Evolutionary conservation across 2,329 filamentous ascomycete species (phyloP).

Genomic region (Aureobasidium pullulans): DNA sequence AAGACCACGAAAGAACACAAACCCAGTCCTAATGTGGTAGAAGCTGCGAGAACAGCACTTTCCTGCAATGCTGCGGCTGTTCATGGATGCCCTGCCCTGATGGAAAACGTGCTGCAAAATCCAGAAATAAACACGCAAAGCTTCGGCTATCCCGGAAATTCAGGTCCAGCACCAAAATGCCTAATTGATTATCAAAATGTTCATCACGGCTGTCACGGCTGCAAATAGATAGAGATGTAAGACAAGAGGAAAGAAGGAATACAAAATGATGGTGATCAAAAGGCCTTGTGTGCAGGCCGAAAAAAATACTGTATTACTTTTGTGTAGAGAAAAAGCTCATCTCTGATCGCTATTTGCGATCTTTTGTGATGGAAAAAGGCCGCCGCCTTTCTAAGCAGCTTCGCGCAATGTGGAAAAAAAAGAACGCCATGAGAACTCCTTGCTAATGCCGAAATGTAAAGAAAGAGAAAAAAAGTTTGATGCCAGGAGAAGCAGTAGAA

Average conservation of each 20-base stretch:
- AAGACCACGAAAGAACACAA: too few species aligned
- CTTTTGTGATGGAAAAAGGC: background rate
- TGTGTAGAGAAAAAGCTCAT: background rate
- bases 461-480: background rate
- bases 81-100: background rate
- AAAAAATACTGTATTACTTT: background rate
- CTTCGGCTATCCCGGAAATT: background rate
- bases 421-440: background rate
- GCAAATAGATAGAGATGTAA: background rate
- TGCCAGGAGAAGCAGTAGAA: background rate
- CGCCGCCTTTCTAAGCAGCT: background rate
- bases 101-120: background rate
- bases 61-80: too few species aligned
- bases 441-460: background rate
- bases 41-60: too few species aligned
- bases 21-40: too few species aligned
- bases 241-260: background rate
- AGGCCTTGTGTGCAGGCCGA: too few species aligned
- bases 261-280: background rate
- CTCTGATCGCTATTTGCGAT: background rate
- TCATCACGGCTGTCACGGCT: constrained; percentile 10
- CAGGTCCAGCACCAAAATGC: too few species aligned
- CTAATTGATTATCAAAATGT: background rate
- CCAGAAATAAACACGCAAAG: background rate
- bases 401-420: background rate